Conservation (phyloP, 2,329 filamentous ascomycete species). For the Fusarium pseudocircinatum region DNA sequence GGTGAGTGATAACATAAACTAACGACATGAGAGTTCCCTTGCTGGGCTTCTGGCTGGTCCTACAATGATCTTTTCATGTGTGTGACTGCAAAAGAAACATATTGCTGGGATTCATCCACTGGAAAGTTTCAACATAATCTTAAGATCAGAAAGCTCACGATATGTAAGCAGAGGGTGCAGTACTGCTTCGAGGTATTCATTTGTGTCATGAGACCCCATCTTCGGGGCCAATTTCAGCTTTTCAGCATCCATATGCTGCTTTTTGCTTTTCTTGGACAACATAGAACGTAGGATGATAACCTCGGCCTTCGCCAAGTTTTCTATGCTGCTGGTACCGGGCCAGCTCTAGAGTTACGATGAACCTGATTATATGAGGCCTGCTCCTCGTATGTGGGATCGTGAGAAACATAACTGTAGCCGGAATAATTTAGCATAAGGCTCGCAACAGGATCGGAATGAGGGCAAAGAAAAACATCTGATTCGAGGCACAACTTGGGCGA, state of each 20-base stretch:
- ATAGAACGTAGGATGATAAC: rapidly evolving
- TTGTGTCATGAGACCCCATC: rapidly evolving
- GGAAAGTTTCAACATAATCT: too few relatives aligned
- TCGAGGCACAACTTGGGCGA: neutral
- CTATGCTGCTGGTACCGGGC: neutral
- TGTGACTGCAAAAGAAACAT: rapidly evolving
- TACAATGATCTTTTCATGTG: rapidly evolving
- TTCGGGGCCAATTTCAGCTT: neutral
- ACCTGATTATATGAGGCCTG: rapidly evolving
- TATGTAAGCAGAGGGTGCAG: neutral
- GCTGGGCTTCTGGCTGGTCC: rapidly evolving
- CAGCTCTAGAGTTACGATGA: rapidly evolving
- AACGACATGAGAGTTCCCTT: too few relatives aligned
- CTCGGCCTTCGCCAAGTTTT: neutral
- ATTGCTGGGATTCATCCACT: neutral
- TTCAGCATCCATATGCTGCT: rapidly evolving
- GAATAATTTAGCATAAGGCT: too few relatives aligned
- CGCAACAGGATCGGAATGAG: rapidly evolving
- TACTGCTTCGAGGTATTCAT: rapidly evolving
- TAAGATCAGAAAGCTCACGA: rapidly evolving
- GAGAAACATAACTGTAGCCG: neutral
- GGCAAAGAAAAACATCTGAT: neutral
- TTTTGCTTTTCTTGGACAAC: neutral
- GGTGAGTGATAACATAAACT: neutral
- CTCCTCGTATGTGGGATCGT: neutral